These are phyloP conservation scores for Fraxinus quadrangulata DNA, from an alignment of 257 asterid genomes.

Conservation along the genomic window DNA sequence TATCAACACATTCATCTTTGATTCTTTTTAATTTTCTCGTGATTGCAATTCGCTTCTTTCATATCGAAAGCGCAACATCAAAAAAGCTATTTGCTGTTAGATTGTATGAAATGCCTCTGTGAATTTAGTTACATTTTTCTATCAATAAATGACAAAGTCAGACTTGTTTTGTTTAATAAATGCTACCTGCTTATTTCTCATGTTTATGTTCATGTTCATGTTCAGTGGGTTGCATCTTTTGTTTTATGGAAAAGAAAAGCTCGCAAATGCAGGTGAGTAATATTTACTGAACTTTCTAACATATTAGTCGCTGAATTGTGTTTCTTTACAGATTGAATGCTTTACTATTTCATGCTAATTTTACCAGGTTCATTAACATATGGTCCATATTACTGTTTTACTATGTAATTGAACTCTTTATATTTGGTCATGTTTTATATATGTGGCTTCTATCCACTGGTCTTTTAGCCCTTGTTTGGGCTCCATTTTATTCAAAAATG, in stretches of 20 bases:
- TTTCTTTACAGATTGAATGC: neutral
- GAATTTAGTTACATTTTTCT: neutral
- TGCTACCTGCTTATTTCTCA: slow-evolving; percentile 35
- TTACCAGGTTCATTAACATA: no score
- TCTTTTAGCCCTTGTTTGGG: neutral
- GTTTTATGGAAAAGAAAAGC: slow-evolving; percentile 76
- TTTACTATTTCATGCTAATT: neutral
- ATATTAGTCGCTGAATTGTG: slow-evolving; percentile 1
- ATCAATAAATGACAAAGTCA: neutral
- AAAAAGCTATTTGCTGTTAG: no score
- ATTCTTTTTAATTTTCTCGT: no score
- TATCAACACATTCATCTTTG: no score
- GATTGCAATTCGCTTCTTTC: no score
- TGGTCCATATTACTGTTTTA: neutral
- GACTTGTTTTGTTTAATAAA: neutral
- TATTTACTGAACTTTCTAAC: slow-evolving; percentile 12
- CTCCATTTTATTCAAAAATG: no score
- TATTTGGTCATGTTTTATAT: neutral
- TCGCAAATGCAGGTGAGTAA: slow-evolving; percentile 73
- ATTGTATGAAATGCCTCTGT: neutral
- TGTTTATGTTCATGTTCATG: slow-evolving; percentile 28
- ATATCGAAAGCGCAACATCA: no score
- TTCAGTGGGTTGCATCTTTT: slow-evolving; percentile 74
- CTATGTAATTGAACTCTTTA: neutral
- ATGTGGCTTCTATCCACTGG: neutral